A percentile compares a stretch with the other conserved stretches of the same genome.
These are phyloP conservation scores for Pseudogymnoascus sp. DNA, from an alignment of 2,329 filamentous ascomycete genomes.

Conservation along the genomic window DNA sequence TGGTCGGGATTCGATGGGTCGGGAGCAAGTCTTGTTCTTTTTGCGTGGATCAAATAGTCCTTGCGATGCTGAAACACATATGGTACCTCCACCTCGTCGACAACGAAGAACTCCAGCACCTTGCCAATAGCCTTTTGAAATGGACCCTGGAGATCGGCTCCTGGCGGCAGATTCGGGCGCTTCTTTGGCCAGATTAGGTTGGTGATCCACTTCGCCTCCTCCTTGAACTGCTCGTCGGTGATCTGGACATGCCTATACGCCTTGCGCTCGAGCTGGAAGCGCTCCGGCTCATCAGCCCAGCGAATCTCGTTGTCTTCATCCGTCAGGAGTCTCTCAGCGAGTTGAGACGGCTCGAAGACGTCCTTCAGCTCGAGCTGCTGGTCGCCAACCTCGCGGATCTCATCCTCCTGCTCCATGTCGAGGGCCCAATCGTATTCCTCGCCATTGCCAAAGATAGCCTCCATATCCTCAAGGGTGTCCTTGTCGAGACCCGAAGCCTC, in stretches of 20 bases:
- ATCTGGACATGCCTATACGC: constrained; percentile 77
- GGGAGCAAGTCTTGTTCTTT: constrained; percentile 51
- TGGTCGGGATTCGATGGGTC: constrained; percentile 59
- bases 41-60: constrained; percentile 89
- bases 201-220: constrained; percentile 88
- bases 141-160: constrained; percentile 63
- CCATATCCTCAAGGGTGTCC: constrained; percentile 90
- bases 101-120: constrained; percentile 89
- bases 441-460: constrained; percentile 89
- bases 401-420: constrained; percentile 77
- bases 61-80: constrained; percentile 98
- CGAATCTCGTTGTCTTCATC: constrained; percentile 92
- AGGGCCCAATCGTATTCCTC: constrained; percentile 95
- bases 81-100: constrained; percentile 89
- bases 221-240: constrained; percentile 74
- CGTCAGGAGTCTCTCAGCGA: constrained; percentile 88
- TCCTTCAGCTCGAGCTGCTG: constrained; percentile 90
- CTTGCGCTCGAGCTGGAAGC: constrained; percentile 85
- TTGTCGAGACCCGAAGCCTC: constrained; percentile 84
- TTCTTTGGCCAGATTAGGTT: constrained; percentile 87
- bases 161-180: constrained; percentile 39
- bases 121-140: constrained; percentile 86
- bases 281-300: constrained; percentile 80
- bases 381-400: constrained; percentile 68
- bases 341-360: constrained; percentile 93